Percentiles rank a stretch among this genome's conserved stretches.
Conservation (phyloP, 1,284 basidiomycete genomes). For the Ganoderma sp. region DNA sequence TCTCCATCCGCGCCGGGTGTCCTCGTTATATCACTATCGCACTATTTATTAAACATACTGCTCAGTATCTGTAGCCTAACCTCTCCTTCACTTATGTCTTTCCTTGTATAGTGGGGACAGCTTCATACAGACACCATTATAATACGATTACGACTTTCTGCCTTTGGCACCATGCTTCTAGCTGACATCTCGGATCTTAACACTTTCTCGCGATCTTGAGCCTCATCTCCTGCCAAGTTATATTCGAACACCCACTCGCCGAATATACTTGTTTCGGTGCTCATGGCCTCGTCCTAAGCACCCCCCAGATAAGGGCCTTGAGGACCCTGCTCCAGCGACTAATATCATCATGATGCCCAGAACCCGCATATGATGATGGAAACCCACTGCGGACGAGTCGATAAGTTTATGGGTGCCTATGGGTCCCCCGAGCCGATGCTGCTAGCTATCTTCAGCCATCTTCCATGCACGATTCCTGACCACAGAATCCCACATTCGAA, state of each 20-base stretch:
- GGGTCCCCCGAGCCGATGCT: conserved; percentile 16
- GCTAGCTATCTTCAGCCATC: not conserved
- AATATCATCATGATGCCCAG: not conserved
- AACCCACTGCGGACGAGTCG: not conserved
- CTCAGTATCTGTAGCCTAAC: conserved; percentile 24
- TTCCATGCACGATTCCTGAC: not conserved
- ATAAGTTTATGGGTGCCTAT: conserved; percentile 26
- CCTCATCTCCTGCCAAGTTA: not conserved
- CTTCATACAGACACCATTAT: conserved; percentile 9
- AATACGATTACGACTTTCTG: not conserved
- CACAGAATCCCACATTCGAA: not conserved
- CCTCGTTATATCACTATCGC: not conserved
- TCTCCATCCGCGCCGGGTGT: not conserved
- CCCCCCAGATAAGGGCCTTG: not conserved
- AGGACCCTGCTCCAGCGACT: not conserved
- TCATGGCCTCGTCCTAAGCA: not conserved
- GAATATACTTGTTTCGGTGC: not conserved
- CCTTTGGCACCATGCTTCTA: conserved; percentile 1
- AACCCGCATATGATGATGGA: not conserved
- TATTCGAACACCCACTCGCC: not conserved
- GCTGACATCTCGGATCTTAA: not conserved
- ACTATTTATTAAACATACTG: conserved; percentile 13
- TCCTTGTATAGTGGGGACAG: conserved; percentile 14
- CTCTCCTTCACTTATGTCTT: not conserved
- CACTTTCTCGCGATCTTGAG: not conserved